Percentiles rank a stretch among this genome's conserved stretches.
Evolutionary conservation across 2,329 filamentous ascomycete species (phyloP).

Genomic region (Colletotrichum magnum): DNA sequence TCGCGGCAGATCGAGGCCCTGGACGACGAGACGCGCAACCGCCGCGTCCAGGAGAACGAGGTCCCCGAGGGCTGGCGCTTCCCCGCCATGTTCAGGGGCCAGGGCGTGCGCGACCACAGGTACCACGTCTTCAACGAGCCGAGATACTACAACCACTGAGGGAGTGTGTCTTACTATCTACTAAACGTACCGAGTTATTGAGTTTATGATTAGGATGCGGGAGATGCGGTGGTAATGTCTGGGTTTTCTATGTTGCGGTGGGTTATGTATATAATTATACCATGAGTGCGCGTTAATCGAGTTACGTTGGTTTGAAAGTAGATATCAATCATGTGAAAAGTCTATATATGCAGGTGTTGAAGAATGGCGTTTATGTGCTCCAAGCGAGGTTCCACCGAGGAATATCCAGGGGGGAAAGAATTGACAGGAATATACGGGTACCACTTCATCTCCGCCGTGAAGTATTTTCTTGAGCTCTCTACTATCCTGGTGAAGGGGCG

Average conservation of each 20-base stretch:
- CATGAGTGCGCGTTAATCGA: background rate
- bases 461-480: too few species aligned
- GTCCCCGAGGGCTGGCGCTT: slow-evolving; percentile 86
- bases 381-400: too few species aligned
- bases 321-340: too few species aligned
- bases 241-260: background rate
- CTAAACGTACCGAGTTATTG: background rate
- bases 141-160: slow-evolving; percentile 72
- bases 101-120: slow-evolving; percentile 88
- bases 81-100: slow-evolving; percentile 84
- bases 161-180: background rate
- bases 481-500: too few species aligned
- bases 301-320: too few species aligned
- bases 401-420: too few species aligned
- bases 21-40: slow-evolving; percentile 68
- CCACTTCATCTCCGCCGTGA: too few species aligned
- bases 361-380: too few species aligned
- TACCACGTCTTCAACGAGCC: slow-evolving; percentile 98
- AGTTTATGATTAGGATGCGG: background rate
- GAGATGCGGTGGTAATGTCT: background rate
- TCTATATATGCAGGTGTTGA: too few species aligned
- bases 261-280: background rate
- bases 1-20: slow-evolving; percentile 58
- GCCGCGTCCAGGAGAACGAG: slow-evolving; percentile 76
- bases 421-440: too few species aligned